Percentiles rank a stretch among this genome's conserved stretches.
Evolutionary conservation across 495 filamentous ascomycete species (phyloP).

Genomic region (Aspergillus steynii): DNA sequence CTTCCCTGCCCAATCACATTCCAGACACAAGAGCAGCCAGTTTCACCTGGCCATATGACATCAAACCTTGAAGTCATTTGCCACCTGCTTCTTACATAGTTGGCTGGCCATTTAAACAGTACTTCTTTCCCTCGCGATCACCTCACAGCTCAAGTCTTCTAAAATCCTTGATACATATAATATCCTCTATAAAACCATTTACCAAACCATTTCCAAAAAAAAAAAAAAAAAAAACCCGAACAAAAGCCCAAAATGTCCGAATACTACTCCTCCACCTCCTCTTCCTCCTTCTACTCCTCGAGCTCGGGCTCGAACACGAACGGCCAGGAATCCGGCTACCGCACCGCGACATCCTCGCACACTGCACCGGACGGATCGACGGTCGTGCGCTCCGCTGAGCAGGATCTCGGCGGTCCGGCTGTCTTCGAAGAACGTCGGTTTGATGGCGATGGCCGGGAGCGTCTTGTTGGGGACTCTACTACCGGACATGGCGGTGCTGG

Average conservation of each 20-base stretch:
- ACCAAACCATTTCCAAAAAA: neutral
- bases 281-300: conserved; percentile 35
- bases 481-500: conserved; percentile 25
- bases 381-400: conserved; percentile 36
- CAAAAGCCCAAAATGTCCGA: neutral
- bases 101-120: too few relatives aligned
- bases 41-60: neutral
- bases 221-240: conserved; percentile 11
- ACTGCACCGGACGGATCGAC: conserved; percentile 40
- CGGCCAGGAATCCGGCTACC: conserved; percentile 31
- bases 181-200: neutral
- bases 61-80: neutral
- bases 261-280: conserved; percentile 28
- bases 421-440: conserved; percentile 38
- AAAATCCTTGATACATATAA: too few relatives aligned
- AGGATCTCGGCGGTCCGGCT: conserved; percentile 39
- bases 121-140: too few relatives aligned
- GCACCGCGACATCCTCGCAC: conserved; percentile 35
- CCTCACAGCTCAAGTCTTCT: too few relatives aligned
- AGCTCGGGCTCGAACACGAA: conserved; percentile 31
- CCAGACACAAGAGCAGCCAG: too few relatives aligned
- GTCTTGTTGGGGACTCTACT: conserved; percentile 13
- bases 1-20: too few relatives aligned
- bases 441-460: conserved; percentile 38
- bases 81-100: neutral